Conservation (phyloP, 1,284 basidiomycete species). For the Ganoderma boninense region DNA sequence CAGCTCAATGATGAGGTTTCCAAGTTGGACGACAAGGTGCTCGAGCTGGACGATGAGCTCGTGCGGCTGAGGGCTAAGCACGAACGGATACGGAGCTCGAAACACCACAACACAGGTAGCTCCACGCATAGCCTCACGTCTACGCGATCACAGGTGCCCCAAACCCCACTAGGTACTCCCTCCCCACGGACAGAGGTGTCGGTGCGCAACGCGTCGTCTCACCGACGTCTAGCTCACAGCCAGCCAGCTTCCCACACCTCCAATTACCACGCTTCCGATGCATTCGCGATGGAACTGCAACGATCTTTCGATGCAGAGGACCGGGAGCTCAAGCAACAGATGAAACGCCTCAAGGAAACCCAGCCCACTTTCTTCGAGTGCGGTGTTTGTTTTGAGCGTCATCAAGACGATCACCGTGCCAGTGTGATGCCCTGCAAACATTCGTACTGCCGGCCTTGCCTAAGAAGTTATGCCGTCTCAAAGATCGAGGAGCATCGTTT, state of each 20-base stretch:
- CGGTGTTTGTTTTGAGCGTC: conserved; percentile 63
- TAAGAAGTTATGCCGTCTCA: conserved; percentile 51
- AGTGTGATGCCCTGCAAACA: conserved; percentile 59
- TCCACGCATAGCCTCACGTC: background rate
- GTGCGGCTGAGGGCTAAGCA: conserved; percentile 12
- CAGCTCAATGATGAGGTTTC: conserved; percentile 33
- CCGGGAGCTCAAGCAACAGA: conserved; percentile 46
- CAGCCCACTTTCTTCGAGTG: conserved; percentile 56
- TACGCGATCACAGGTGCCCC: background rate
- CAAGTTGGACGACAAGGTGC: conserved; percentile 39
- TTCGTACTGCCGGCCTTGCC: conserved; percentile 62
- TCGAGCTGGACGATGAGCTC: conserved; percentile 39
- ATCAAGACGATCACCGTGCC: conserved; percentile 55
- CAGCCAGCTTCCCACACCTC: background rate
- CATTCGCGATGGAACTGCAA: conserved; percentile 50
- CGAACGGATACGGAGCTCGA: background rate
- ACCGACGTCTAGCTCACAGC: background rate
- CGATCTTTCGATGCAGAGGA: conserved; percentile 56
- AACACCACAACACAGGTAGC: background rate
- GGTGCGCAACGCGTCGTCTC: background rate
- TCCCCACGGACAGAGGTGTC: background rate
- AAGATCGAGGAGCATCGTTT: conserved; percentile 63
- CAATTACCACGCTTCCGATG: conserved; percentile 8
- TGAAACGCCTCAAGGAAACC: conserved; percentile 41
- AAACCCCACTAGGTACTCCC: conserved; percentile 15